These are phyloP conservation scores for Monosporascus sp. DNA, from an alignment of 2,329 filamentous ascomycete species.

Conservation along the genomic window DNA sequence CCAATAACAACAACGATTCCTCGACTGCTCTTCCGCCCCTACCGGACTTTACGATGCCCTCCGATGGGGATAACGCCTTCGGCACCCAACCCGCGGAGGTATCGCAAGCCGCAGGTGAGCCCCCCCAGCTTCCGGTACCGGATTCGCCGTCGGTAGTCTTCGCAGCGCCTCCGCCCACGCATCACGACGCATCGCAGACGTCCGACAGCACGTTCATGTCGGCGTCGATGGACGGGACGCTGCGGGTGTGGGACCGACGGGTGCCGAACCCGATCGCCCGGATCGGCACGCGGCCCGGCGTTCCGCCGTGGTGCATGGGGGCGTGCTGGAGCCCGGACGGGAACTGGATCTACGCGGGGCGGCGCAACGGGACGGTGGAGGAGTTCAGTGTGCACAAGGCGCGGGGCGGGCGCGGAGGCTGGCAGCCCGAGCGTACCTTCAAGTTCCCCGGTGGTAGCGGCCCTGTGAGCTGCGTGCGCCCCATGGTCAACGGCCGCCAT, in stretches of 20 bases:
- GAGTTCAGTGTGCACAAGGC: conserved; percentile 85
- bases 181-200: conserved; percentile 50
- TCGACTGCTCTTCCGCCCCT: conserved; percentile 10
- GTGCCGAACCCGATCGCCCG: conserved; percentile 71
- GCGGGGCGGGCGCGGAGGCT: conserved; percentile 53
- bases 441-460: conserved; percentile 87
- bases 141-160: conserved; percentile 32
- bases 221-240: conserved; percentile 77
- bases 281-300: conserved; percentile 66
- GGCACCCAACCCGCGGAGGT: conserved; percentile 5
- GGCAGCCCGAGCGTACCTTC: conserved; percentile 71
- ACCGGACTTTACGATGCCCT: conserved; percentile 10
- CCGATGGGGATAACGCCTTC: conserved; percentile 8
- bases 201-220: conserved; percentile 81
- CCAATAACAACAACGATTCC: conserved; percentile 2
- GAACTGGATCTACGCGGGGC: conserved; percentile 88
- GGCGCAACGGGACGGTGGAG: conserved; percentile 88
- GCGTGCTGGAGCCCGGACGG: conserved; percentile 95
- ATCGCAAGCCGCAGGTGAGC: conserved; percentile 7
- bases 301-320: conserved; percentile 96
- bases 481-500: conserved; percentile 91
- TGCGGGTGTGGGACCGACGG: conserved; percentile 91
- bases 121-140: conserved; percentile 13
- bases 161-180: conserved; percentile 32
- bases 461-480: conserved; percentile 77